Evolutionary conservation across 2,329 filamentous ascomycete species (phyloP).

Genomic region (Colletotrichum echinochloae): DNA sequence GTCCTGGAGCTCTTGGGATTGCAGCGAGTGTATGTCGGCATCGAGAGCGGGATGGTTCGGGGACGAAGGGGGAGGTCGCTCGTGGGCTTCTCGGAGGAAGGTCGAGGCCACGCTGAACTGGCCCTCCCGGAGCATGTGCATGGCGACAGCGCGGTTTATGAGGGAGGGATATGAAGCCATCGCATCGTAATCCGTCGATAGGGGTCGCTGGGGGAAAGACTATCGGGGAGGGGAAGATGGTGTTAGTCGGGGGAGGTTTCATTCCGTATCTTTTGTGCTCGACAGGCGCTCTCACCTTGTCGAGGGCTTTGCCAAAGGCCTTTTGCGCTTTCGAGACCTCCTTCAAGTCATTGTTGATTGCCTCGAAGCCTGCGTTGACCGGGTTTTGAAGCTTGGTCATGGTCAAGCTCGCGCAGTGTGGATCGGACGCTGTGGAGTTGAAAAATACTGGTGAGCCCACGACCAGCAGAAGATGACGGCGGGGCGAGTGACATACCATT

Average conservation of each 20-base stretch:
- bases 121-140: constrained; percentile 95
- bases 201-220: constrained; percentile 64
- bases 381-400: constrained; percentile 89
- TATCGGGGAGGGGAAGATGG: constrained; percentile 40
- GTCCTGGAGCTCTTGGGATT: constrained; percentile 77
- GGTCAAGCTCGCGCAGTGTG: constrained; percentile 76
- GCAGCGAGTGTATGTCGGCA: constrained; percentile 66
- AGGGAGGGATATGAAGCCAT: constrained; percentile 80
- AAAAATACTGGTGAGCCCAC: constrained; percentile 27
- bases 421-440: constrained; percentile 63
- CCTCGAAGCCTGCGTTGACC: constrained; percentile 83
- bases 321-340: constrained; percentile 85
- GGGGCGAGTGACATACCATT: constrained; percentile 63
- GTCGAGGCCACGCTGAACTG: constrained; percentile 89
- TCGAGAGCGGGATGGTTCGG: constrained; percentile 35
- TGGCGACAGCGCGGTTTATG: constrained; percentile 89
- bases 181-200: constrained; percentile 83
- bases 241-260: constrained; percentile 37
- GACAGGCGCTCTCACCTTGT: constrained; percentile 69
- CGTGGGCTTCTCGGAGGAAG: constrained; percentile 79
- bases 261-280: neutral
- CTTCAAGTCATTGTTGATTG: constrained; percentile 83
- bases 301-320: constrained; percentile 85
- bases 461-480: constrained; percentile 27
- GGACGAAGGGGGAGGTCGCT: constrained; percentile 48